phyloP scores from a whole-genome alignment of 768 basidiomycete genomes.

The Collybia nuda region DNA sequence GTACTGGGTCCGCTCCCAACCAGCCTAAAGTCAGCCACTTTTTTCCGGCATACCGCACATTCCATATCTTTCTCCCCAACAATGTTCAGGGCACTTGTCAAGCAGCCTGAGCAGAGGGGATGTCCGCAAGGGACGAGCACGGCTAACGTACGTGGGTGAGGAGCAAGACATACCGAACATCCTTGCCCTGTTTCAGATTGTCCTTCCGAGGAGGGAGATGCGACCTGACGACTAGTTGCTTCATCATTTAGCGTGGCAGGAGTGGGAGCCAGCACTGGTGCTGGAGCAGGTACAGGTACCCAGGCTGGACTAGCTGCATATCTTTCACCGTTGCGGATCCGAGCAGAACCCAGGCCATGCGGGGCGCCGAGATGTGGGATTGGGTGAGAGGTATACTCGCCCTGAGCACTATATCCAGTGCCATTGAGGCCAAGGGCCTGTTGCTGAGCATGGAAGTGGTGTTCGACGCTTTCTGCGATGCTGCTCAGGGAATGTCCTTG shows the following conservation, averaged over 20 bases:
- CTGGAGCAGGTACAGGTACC: conserved; percentile 18
- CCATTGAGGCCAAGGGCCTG: no score
- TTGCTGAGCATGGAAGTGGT: conserved; percentile 40
- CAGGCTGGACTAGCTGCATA: conserved; percentile 15
- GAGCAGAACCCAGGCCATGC: conserved; percentile 1
- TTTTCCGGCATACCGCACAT: conserved; percentile 74
- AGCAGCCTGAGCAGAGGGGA: conserved; percentile 74
- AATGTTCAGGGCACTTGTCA: conserved; percentile 86
- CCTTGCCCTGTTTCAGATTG: conserved; percentile 19
- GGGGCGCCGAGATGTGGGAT: conserved; percentile 4
- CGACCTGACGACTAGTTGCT: neutral
- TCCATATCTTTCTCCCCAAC: conserved; percentile 89
- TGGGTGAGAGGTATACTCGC: conserved; percentile 4
- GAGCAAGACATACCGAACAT: conserved; percentile 66
- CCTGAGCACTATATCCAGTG: conserved; percentile 6
- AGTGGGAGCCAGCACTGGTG: conserved; percentile 1
- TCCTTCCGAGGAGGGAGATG: neutral
- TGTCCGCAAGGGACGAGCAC: conserved; percentile 76
- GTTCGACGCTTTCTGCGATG: conserved; percentile 41
- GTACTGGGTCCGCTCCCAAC: conserved; percentile 14
- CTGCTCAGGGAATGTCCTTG: conserved; percentile 31
- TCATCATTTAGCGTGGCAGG: conserved; percentile 3
- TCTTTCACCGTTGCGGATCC: neutral
- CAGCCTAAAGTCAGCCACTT: conserved; percentile 70
- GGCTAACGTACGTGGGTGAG: conserved; percentile 46